Evolutionary conservation across 371 early-diverging fungal species (phyloP).

Genomic region (Capillidium heterosporum): DNA sequence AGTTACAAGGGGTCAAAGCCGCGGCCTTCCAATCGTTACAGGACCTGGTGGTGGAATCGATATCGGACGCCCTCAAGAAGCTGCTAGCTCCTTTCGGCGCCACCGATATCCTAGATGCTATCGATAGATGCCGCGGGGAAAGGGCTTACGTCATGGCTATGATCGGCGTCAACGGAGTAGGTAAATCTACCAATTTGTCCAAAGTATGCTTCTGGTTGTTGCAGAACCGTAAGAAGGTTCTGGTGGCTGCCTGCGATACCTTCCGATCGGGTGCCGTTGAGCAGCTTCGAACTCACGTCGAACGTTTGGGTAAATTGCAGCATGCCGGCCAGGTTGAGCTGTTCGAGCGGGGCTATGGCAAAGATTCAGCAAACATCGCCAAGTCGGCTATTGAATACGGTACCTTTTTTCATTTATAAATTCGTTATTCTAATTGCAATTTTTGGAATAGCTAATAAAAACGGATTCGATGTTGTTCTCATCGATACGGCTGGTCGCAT

Average conservation of each 20-base stretch:
- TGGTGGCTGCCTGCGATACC: constrained; percentile 99
- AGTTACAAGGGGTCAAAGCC: constrained; percentile 56
- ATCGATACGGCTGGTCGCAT: constrained; percentile 99
- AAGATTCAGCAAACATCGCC: constrained; percentile 97
- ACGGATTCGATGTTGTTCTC: constrained; percentile 90
- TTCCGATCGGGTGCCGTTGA: constrained; percentile 99
- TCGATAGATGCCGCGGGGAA: constrained; percentile 43
- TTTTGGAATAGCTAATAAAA: constrained; percentile 19
- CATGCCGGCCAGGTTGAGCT: constrained; percentile 65
- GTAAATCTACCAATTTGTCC: constrained; percentile 89
- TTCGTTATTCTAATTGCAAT: not conserved
- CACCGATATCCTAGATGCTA: constrained; percentile 87
- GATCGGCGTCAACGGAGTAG: constrained; percentile 99
- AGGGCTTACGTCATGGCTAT: constrained; percentile 86
- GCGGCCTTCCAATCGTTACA: constrained; percentile 35
- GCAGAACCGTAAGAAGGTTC: constrained; percentile 77
- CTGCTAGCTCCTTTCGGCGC: constrained; percentile 87
- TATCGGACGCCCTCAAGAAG: constrained; percentile 65
- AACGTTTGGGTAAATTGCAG: constrained; percentile 69
- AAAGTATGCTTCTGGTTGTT: constrained; percentile 97
- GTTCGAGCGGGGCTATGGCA: constrained; percentile 97
- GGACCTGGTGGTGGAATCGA: constrained; percentile 34
- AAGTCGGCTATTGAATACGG: constrained; percentile 87
- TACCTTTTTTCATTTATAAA: constrained; percentile 7
- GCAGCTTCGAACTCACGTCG: constrained; percentile 87